A percentile compares a stretch with the other conserved stretches of the same genome.
Evolutionary conservation across 441 rosid species (phyloP).

Genomic region (Kokia cookei): DNA sequence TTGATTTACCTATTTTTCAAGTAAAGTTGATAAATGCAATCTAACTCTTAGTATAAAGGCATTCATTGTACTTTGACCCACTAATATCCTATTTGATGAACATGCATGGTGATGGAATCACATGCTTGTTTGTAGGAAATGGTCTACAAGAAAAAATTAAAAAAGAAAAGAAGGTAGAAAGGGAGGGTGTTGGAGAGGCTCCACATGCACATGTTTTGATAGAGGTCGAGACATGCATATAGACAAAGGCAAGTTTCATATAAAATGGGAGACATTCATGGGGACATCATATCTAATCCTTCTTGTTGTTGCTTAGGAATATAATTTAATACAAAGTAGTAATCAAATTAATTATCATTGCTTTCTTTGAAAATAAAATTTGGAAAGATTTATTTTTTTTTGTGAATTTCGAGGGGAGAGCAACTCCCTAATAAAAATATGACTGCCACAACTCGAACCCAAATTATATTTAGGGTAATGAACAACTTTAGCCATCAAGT

Average conservation of each 20-base stretch:
- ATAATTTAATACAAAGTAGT: too few relatives aligned
- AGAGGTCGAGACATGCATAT: constrained; percentile 4
- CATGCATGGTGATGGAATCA: not conserved
- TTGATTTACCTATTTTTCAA: too few relatives aligned
- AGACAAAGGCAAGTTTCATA: constrained; percentile 8
- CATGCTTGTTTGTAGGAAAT: not conserved
- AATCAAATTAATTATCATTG: not conserved
- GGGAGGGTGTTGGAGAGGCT: not conserved
- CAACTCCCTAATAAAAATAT: too few relatives aligned
- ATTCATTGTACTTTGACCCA: too few relatives aligned
- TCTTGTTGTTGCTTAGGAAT: not conserved
- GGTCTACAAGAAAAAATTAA: not conserved
- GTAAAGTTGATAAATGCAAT: too few relatives aligned
- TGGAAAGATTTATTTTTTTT: too few relatives aligned
- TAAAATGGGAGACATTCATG: constrained; percentile 10
- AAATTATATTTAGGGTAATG: too few relatives aligned
- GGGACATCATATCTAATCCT: constrained; percentile 15
- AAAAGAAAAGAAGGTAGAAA: not conserved
- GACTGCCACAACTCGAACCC: too few relatives aligned
- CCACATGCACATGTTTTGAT: constrained; percentile 16
- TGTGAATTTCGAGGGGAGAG: too few relatives aligned
- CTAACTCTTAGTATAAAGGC: too few relatives aligned
- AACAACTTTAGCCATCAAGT: too few relatives aligned
- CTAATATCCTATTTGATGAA: not conserved
- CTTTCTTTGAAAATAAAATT: not conserved